phyloP scores from a whole-genome alignment of 2,329 filamentous ascomycete species.

The Trichophyton equinum region DNA sequence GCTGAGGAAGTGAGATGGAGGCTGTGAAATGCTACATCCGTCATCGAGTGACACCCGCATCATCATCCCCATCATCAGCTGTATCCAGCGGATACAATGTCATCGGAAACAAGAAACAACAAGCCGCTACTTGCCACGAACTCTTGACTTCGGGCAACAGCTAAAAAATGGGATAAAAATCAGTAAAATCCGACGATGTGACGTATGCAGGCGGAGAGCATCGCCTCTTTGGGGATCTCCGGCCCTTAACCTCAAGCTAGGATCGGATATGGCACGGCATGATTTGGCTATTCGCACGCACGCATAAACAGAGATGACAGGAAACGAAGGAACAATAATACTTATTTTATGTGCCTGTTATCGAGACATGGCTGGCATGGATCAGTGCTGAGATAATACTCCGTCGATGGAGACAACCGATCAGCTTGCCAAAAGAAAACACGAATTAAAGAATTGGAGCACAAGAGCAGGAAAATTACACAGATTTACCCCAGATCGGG shows the following conservation, averaged over 20 bases:
- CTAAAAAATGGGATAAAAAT: not conserved
- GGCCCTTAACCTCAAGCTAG: not conserved
- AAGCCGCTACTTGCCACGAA: not conserved
- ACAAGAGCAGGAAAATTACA: not conserved
- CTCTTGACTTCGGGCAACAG: not conserved
- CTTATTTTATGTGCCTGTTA: no score
- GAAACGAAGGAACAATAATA: no score
- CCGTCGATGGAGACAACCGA: not conserved
- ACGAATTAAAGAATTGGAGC: not conserved
- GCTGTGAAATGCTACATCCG: constrained; percentile 1
- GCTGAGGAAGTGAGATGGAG: not conserved
- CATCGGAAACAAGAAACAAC: not conserved
- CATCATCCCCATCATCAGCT: no score
- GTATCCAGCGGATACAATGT: no score
- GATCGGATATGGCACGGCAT: not conserved
- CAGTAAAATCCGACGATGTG: not conserved
- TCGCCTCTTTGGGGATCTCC: not conserved
- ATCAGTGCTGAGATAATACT: not conserved
- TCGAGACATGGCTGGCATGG: not conserved
- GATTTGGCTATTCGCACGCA: no score
- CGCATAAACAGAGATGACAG: no score
- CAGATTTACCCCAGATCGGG: not conserved
- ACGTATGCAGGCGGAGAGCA: not conserved
- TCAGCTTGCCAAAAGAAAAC: not conserved
- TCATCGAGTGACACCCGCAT: not conserved